A percentile compares a stretch with the other conserved stretches of the same genome.
phyloP scores from a whole-genome alignment of 441 rosid species.

The Croton setiger region DNA sequence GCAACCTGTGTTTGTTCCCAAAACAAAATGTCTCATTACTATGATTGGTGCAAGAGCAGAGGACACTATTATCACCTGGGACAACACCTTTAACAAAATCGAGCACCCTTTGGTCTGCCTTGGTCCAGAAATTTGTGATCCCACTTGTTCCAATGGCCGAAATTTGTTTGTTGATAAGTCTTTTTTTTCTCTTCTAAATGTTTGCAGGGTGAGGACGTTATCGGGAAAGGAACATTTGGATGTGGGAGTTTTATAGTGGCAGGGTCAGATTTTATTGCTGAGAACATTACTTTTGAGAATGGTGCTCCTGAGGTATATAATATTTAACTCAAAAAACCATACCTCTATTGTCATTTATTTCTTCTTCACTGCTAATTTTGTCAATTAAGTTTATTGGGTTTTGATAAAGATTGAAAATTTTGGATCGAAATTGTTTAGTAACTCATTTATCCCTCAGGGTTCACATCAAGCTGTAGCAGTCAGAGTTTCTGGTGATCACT shows the following conservation, averaged over 20 bases:
- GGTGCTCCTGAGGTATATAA: slow-evolving; percentile 71
- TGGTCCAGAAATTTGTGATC: background rate
- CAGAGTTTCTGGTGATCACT: slow-evolving; percentile 88
- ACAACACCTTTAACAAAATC: slow-evolving; percentile 76
- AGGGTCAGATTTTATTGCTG: slow-evolving; percentile 93
- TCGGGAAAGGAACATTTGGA: slow-evolving; percentile 94
- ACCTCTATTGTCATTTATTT: background rate
- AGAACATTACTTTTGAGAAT: slow-evolving; percentile 94
- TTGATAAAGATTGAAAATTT: background rate
- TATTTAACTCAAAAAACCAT: background rate
- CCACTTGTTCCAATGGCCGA: background rate
- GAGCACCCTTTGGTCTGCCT: slow-evolving; percentile 74
- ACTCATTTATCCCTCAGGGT: slow-evolving; percentile 42
- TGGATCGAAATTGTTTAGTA: background rate
- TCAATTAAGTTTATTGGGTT: background rate
- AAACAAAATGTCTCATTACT: slow-evolving; percentile 83
- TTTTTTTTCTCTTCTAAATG: background rate
- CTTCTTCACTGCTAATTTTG: background rate
- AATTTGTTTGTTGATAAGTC: background rate
- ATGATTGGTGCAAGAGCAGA: slow-evolving; percentile 73
- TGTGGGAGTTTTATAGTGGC: slow-evolving; percentile 88
- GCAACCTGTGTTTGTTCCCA: slow-evolving; percentile 83
- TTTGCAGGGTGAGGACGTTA: slow-evolving; percentile 52
- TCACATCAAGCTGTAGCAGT: slow-evolving; percentile 98
- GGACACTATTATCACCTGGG: slow-evolving; percentile 67